phyloP scores from a whole-genome alignment of 495 filamentous ascomycete species.

The Pyronema omphalodes region DNA sequence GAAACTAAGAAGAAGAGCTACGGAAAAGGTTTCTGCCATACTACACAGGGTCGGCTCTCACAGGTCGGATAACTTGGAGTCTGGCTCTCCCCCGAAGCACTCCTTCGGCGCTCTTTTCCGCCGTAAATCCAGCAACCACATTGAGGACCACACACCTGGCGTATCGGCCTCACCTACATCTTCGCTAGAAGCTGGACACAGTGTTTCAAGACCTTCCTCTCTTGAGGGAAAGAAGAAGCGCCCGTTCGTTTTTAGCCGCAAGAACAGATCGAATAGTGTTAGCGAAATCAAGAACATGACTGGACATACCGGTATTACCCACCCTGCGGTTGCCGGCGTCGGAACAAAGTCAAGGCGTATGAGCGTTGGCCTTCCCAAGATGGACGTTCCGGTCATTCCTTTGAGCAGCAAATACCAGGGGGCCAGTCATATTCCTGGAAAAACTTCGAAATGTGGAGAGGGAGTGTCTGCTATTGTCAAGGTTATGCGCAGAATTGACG shows the following conservation, averaged over 20 bases:
- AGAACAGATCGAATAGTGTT: slow-evolving; percentile 18
- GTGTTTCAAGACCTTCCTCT: slow-evolving; percentile 6
- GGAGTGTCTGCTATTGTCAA: slow-evolving; percentile 57
- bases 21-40: slow-evolving; percentile 16
- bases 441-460: slow-evolving; percentile 43
- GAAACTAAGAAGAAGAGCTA: slow-evolving; percentile 7
- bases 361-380: slow-evolving; percentile 17
- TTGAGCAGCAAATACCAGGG: slow-evolving; percentile 21
- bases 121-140: background rate
- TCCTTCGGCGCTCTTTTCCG: slow-evolving; percentile 8
- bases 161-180: slow-evolving; percentile 5
- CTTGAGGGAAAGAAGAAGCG: slow-evolving; percentile 11
- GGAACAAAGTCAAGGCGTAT: slow-evolving; percentile 22
- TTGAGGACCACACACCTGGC: slow-evolving; percentile 1
- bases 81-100: slow-evolving; percentile 12
- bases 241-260: slow-evolving; percentile 14
- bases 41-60: slow-evolving; percentile 19
- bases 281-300: slow-evolving; percentile 21
- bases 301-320: slow-evolving; percentile 19
- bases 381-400: slow-evolving; percentile 20
- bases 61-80: background rate
- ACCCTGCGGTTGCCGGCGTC: slow-evolving; percentile 17
- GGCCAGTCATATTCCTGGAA: slow-evolving; percentile 21
- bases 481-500: slow-evolving; percentile 42
- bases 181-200: slow-evolving; percentile 4